These are phyloP conservation scores for Rhodosporidiobolus odoratus DNA, from an alignment of 768 basidiomycete species.

Conservation along the genomic window DNA sequence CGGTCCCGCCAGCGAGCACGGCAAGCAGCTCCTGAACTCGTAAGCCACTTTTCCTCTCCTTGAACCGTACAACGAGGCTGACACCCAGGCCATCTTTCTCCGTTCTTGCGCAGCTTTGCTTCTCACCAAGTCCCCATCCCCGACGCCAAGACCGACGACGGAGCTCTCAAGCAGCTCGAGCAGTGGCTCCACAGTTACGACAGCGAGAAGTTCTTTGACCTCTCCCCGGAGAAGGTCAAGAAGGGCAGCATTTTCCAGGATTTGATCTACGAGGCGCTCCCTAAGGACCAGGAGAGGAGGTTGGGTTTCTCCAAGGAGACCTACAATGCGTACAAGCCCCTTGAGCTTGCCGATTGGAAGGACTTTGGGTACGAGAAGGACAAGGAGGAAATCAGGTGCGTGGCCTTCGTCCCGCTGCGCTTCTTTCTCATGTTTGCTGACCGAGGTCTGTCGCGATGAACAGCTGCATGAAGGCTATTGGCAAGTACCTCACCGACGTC, in stretches of 20 bases:
- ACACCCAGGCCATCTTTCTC: not conserved
- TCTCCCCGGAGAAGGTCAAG: slow-evolving; percentile 14
- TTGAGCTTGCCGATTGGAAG: slow-evolving; percentile 65
- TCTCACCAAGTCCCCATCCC: slow-evolving; percentile 87
- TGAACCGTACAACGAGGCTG: not conserved
- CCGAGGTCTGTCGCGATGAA: not conserved
- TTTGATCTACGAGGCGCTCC: slow-evolving; percentile 27
- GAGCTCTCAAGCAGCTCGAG: slow-evolving; percentile 62
- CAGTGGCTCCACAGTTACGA: slow-evolving; percentile 69
- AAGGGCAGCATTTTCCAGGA: slow-evolving; percentile 16
- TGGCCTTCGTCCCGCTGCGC: not conserved
- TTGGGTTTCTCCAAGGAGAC: slow-evolving; percentile 43
- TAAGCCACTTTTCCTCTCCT: slow-evolving; percentile 8
- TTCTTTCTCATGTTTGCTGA: not conserved
- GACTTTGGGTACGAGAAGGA: slow-evolving; percentile 55
- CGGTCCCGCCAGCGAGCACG: slow-evolving; percentile 29
- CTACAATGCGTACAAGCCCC: slow-evolving; percentile 59
- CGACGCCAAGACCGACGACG: slow-evolving; percentile 58
- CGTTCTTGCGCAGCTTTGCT: slow-evolving; percentile 65
- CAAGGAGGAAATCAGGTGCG: slow-evolving; percentile 52
- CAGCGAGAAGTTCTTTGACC: slow-evolving; percentile 62
- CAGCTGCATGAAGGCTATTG: slow-evolving; percentile 44
- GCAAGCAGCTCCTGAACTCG: slow-evolving; percentile 38
- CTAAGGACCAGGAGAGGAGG: slow-evolving; percentile 31
- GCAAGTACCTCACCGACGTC: slow-evolving; percentile 47